Evolutionary conservation across 2,329 filamentous ascomycete genomes (phyloP), one percentile per base, ranked within the genome.

Genomic region (Phaeoacremonium minimum): DNA sequence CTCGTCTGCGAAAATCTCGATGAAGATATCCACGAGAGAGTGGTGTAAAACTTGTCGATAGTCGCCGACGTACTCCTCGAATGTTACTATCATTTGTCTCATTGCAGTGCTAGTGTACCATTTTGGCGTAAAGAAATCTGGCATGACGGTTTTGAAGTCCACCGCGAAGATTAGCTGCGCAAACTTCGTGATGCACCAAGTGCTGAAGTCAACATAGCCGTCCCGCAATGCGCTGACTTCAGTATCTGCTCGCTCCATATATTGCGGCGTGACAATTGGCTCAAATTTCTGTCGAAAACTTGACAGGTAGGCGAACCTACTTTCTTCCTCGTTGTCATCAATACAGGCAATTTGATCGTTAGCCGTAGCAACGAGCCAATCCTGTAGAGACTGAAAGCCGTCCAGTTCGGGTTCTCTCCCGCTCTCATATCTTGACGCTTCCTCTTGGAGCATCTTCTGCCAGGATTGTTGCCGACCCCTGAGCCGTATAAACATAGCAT

Each of bases 271-370:
- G 30, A 96, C 86, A 20, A 93, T 71, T 3, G 85, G 74, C 55
- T 87, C 85, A 55, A 94, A 85, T 53, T 93, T 87, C 49, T 83
- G 79, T 49, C 81, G 81, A 77, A 96, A 96, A 52, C 84, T 83
- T 4, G 87, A 83, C 33, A 97, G 75, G 65, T 96, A 96, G 18
- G 85, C 87, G 17, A 85, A 69, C 19, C 84, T 80, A 41, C 77
- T 79, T 36, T 81, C 79, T 36, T 87, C 84, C 43, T 87, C 84
- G 47, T 85, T 85, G 55, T 97, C 94, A 59, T 97, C 93, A 53
- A 98, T 95, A 61, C 89, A 96, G 38, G 90, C 90, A 57, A 98
- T 97, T 61, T 98, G 93, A 64, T 98, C 93, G 65, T 98, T 98
- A 49, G 94, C 93, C 39, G 94, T 88, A 31, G 93, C 90, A 36